These are phyloP conservation scores for Fusarium concolor DNA, from an alignment of 2,329 filamentous ascomycete species.

Conservation along the genomic window DNA sequence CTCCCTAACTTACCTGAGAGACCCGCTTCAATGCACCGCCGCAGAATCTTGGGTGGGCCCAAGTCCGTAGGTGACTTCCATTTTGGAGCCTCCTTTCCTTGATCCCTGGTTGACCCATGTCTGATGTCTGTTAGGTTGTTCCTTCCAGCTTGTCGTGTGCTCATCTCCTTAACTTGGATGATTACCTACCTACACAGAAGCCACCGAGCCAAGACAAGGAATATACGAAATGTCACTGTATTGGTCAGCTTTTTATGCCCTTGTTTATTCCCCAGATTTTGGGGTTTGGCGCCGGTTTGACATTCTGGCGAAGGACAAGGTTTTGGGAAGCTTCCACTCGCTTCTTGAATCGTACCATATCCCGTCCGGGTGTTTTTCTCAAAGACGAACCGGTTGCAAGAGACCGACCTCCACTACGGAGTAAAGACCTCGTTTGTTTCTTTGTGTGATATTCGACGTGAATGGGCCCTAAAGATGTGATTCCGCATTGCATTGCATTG, in stretches of 20 bases:
- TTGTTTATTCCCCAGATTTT: conserved; percentile 34
- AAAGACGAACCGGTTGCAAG: conserved; percentile 3
- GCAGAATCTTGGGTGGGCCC: conserved; percentile 32
- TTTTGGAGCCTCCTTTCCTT: conserved; percentile 31
- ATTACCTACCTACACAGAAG: background rate
- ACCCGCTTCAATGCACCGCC: conserved; percentile 27
- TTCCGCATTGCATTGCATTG: background rate
- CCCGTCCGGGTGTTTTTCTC: conserved; percentile 7
- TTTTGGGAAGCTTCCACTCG: conserved; percentile 24
- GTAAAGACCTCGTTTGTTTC: background rate
- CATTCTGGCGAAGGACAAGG: conserved; percentile 2
- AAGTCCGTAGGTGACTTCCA: conserved; percentile 14
- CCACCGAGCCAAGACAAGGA: background rate
- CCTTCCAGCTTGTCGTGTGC: conserved; percentile 8
- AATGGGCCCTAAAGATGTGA: background rate
- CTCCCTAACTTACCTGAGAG: background rate
- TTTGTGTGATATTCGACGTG: background rate
- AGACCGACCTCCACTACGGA: conserved; percentile 16
- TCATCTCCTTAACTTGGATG: conserved; percentile 20
- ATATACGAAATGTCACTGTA: conserved; percentile 11
- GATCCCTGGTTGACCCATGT: conserved; percentile 18
- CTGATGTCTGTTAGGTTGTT: background rate
- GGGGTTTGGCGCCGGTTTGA: conserved; percentile 5
- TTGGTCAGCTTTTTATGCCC: conserved; percentile 10
- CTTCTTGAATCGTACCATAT: conserved; percentile 33